These are phyloP conservation scores for Neurospora sp. DNA, from an alignment of 495 filamentous ascomycete genomes.

Conservation along the genomic window DNA sequence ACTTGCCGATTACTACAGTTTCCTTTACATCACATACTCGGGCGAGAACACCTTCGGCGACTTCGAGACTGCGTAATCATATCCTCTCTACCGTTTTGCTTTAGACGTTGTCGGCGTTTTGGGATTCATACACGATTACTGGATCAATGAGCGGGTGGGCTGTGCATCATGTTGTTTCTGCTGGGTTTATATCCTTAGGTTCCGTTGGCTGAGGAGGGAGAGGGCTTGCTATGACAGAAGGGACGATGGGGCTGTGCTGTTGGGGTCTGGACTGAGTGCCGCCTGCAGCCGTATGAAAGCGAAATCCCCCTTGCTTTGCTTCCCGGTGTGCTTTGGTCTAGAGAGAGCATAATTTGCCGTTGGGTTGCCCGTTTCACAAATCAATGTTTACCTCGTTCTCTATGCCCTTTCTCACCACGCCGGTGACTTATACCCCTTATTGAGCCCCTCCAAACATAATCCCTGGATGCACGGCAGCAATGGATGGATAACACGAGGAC, in stretches of 20 bases:
- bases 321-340: neutral
- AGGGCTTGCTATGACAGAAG: neutral
- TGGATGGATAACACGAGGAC: neutral
- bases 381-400: neutral
- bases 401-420: neutral
- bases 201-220: neutral
- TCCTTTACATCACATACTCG: slow-evolving; percentile 70
- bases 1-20: slow-evolving; percentile 21
- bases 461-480: neutral
- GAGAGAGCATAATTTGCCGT: neutral
- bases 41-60: slow-evolving; percentile 98
- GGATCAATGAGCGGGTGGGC: slow-evolving; percentile 2
- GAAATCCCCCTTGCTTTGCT: neutral
- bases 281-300: neutral
- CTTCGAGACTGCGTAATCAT: slow-evolving; percentile 21
- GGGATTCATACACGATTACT: slow-evolving; percentile 5
- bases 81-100: neutral
- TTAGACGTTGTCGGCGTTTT: neutral
- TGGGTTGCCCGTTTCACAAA: neutral
- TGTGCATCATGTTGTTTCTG: slow-evolving; percentile 9
- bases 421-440: neutral
- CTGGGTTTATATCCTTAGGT: neutral
- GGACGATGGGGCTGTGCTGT: neutral
- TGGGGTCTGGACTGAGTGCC: neutral
- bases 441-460: neutral